phyloP scores from a whole-genome alignment of 148 eudicot species.

The Salicornia ramosissima region DNA sequence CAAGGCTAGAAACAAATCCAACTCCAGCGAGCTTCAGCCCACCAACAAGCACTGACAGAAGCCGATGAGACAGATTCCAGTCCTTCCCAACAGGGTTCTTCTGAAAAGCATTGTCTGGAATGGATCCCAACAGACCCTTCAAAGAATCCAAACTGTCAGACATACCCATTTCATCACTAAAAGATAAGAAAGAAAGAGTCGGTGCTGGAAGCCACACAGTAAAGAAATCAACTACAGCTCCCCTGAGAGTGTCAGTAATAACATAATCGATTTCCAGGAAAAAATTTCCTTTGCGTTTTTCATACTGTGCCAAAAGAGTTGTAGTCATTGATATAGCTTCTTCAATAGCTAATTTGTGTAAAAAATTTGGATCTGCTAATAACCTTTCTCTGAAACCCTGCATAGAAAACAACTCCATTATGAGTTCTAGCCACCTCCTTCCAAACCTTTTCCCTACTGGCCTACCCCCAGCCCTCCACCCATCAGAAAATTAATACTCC shows the following conservation, averaged over 20 bases:
- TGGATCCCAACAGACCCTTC: constrained; percentile 73
- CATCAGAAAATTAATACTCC: too few species aligned
- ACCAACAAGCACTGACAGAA: constrained; percentile 82
- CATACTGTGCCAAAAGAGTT: constrained; percentile 84
- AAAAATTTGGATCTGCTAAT: constrained; percentile 86
- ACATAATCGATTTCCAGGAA: constrained; percentile 91
- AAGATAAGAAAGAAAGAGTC: constrained; percentile 78
- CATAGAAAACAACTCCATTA: constrained; percentile 15
- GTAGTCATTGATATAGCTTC: constrained; percentile 90
- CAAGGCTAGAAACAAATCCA: constrained; percentile 88
- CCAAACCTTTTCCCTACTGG: neutral
- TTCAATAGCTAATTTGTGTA: constrained; percentile 85
- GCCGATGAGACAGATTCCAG: constrained; percentile 73
- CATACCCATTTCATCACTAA: constrained; percentile 46
- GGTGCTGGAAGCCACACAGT: constrained; percentile 99
- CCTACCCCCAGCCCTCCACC: neutral
- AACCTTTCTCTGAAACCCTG: constrained; percentile 98
- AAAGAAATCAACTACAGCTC: constrained; percentile 86
- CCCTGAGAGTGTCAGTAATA: constrained; percentile 73
- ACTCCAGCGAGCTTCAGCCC: constrained; percentile 87
- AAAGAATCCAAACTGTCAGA: constrained; percentile 61
- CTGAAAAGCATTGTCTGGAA: constrained; percentile 96
- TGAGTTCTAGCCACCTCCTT: constrained; percentile 20
- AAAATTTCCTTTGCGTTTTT: constrained; percentile 81
- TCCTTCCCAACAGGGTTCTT: constrained; percentile 75